Evolutionary conservation across 345 rosid species (phyloP), one percentile per base, ranked within the genome.

Genomic region (Rhodamnia argentea): DNA sequence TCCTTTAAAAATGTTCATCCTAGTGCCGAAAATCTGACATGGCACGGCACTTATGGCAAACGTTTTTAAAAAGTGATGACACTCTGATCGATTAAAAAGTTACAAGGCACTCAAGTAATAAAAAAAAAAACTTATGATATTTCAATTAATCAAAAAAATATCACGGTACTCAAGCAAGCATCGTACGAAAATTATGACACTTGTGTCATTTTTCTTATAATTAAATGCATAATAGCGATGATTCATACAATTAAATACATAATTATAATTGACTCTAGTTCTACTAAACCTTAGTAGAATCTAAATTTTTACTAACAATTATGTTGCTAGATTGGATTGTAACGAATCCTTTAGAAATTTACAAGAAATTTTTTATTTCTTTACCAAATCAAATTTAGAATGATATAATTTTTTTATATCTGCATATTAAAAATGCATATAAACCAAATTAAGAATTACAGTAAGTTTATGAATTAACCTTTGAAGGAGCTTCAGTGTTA

Each of bases 251-350:
- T 27, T 2, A 27, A 60, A 27, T 60, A 18, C 18, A 3, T 60
- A 60, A 60, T 60, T 14, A 13, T 27, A n/a, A 2, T 37, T 60
- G 26, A 60, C 20, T 60, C 37, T 60, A 60, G 29, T 13, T 27
- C 37, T 14, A 44, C 10, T 23, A 57, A 23, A 57, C 23, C 60
- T 57, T 57, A 57, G 13, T 8, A 23, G 24, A 57, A 23, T 57
- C n/a, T 57, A 13, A 9, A 4, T 9, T 57, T 23, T 23, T 57
- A 57, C 60, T 57, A 23, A 55, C 26, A 57, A 57, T 57, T 1
- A 4, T 57, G n/a, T 57, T 57, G 0, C 2, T 9, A 4, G n/a
- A 57, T 57, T 23, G 0, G 20, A 57, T 57, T 23, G 12, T 57
- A 57, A 23, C 0, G 0, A 23, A 57, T 57, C 10, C n/a, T 57